Evolutionary conservation across 2,329 filamentous ascomycete genomes (phyloP).

Genomic region (Fusarium devonianum): DNA sequence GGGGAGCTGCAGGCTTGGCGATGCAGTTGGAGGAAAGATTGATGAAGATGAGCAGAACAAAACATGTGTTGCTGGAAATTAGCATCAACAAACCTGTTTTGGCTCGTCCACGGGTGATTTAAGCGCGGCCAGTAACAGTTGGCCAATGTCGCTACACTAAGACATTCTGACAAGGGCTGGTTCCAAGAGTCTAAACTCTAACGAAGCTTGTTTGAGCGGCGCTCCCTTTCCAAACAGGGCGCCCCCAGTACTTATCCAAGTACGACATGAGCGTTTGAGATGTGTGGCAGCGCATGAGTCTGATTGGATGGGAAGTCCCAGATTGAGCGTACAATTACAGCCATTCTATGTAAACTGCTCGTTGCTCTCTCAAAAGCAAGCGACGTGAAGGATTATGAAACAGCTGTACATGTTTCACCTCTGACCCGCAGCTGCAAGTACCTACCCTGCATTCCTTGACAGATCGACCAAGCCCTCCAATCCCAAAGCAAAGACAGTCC

Average conservation of each 20-base stretch:
- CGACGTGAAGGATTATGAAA: too few relatives aligned
- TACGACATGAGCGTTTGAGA: too few relatives aligned
- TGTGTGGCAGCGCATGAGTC: too few relatives aligned
- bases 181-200: slow-evolving; percentile 24
- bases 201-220: slow-evolving; percentile 27
- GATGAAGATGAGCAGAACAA: not conserved
- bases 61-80: slow-evolving; percentile 1
- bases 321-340: too few relatives aligned
- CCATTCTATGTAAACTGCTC: too few relatives aligned
- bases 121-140: slow-evolving; percentile 30
- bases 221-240: slow-evolving; percentile 12
- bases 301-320: too few relatives aligned
- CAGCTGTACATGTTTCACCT: too few relatives aligned
- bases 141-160: slow-evolving; percentile 4
- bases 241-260: too few relatives aligned
- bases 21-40: slow-evolving; percentile 2
- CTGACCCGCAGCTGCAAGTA: slow-evolving; percentile 9
- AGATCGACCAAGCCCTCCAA: not conserved
- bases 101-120: slow-evolving; percentile 16
- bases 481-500: not conserved
- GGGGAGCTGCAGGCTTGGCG: not conserved
- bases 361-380: too few relatives aligned
- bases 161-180: slow-evolving; percentile 24
- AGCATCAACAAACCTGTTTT: slow-evolving; percentile 17
- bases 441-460: not conserved